Evolutionary conservation across 179 eudicot species (phyloP).

Genomic region (Silene coronaria): DNA sequence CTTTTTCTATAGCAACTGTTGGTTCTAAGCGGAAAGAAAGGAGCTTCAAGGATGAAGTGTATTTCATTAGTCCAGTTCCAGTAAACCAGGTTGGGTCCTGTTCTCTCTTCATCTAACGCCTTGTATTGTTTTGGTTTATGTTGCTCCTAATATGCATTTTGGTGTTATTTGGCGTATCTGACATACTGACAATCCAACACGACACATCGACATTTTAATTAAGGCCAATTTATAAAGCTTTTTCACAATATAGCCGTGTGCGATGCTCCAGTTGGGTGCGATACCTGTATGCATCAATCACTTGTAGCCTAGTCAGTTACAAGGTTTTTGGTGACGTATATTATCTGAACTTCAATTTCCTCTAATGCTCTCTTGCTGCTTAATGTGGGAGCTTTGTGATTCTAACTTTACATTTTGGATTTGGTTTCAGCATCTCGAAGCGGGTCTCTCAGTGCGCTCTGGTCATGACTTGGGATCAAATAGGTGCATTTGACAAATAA

Average conservation of each 20-base stretch:
- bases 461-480: slow-evolving; percentile 66
- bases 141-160: not conserved
- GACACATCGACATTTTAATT: not conserved
- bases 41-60: slow-evolving; percentile 80
- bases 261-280: not conserved
- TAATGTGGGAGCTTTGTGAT: not conserved
- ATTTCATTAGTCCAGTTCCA: slow-evolving; percentile 80
- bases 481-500: slow-evolving; percentile 36
- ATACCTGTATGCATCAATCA: not conserved
- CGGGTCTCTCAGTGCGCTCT: slow-evolving; percentile 66
- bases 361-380: not conserved
- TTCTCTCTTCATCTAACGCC: not conserved
- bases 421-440: slow-evolving; percentile 70
- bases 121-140: not conserved
- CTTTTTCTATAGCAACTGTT: slow-evolving; percentile 32
- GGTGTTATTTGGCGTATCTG: not conserved
- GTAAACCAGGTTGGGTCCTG: slow-evolving; percentile 50
- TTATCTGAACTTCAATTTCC: not conserved
- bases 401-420: slow-evolving; percentile 2
- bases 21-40: slow-evolving; percentile 77
- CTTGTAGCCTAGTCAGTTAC: not conserved
- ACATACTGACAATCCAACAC: not conserved
- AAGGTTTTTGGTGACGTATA: not conserved
- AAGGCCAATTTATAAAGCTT: not conserved
- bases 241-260: not conserved